Evolutionary conservation across 73 alveolate species (phyloP), one percentile per base, ranked within the genome.

Genomic region (Paramecium primaurelia): DNA sequence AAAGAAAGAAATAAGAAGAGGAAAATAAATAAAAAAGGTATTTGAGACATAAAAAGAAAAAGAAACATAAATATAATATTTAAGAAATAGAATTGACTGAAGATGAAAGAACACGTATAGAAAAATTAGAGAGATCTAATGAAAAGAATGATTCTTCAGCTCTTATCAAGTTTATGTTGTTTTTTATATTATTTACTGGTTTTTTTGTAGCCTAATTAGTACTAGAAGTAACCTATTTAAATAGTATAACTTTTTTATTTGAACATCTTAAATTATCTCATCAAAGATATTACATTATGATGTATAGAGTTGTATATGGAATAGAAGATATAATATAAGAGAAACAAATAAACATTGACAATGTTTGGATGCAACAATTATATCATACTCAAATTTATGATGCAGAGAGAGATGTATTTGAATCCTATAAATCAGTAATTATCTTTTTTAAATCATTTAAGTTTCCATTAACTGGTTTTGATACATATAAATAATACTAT

Each of bases 331-430:
- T 75, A 11, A 40, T 75, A 9, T 11, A 40, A 34, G 58, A 34
- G 18, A 14, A 34, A n/a, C 14, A n/a, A 0, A 22, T 34, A 37
- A 22, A 16, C 4, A 37, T 75, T 75, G 60, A 75, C n/a, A 22
- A 40, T 37, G 37, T 75, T 32, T 34, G 60, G 58, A 34, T 75
- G 60, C 37, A 30, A 75, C 18, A 75, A 37, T 75, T 37, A 32
- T 75, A 75, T 18, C 58, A 75, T 18, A 75, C 42, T n/a, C 18
- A 8, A 8, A 34, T 75, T 16, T 75, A 75, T 75, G 88, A 75
- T 75, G 60, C 49, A n/a, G 88, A 75, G n/a, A 75, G 88, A 37
- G 60, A 40, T 16, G 88, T 75, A 4, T 75, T 75, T 75, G 88
- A 75, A 37, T 75, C 88, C 4, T 75, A 34, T 37, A 75, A 75